A percentile compares a stretch with the other conserved stretches of the same genome.
Evolutionary conservation across 495 filamentous ascomycete genomes (phyloP).

Genomic region (Neurospora africana): DNA sequence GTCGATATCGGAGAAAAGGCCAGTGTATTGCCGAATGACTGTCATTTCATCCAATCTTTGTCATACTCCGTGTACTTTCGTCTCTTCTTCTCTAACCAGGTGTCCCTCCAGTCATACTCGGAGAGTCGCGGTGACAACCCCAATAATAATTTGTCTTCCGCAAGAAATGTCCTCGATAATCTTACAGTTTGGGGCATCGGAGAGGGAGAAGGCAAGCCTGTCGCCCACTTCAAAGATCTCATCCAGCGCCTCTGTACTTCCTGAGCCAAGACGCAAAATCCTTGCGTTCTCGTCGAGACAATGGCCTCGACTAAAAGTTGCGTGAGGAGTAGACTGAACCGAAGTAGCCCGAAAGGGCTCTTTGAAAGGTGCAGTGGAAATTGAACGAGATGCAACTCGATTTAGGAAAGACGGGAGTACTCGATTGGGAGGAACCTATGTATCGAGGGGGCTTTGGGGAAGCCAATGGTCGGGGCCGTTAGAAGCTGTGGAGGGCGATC

Average conservation of each 20-base stretch:
- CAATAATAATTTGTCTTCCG: background rate
- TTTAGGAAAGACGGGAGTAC: no score
- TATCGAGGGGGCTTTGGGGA: no score
- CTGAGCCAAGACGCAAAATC: conserved; percentile 69
- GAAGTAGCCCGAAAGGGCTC: no score
- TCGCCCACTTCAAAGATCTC: background rate
- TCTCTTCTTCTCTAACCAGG: background rate
- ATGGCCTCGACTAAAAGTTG: conserved; percentile 22
- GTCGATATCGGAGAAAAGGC: background rate
- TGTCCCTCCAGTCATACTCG: background rate
- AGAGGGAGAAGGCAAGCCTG: background rate
- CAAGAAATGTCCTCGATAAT: background rate
- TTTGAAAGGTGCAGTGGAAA: no score
- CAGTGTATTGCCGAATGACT: background rate
- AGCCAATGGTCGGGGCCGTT: no score
- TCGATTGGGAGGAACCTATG: no score
- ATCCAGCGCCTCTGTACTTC: conserved; percentile 24
- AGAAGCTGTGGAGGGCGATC: no score
- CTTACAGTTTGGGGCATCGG: no score
- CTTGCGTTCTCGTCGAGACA: conserved; percentile 53
- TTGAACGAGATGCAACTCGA: no score
- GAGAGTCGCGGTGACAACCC: fast-evolving
- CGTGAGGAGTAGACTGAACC: no score
- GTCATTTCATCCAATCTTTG: background rate
- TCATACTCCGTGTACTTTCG: background rate